Base-by-base conservation (phyloP, 805 yeast species). In the Ogataea glucozyma region DNA sequence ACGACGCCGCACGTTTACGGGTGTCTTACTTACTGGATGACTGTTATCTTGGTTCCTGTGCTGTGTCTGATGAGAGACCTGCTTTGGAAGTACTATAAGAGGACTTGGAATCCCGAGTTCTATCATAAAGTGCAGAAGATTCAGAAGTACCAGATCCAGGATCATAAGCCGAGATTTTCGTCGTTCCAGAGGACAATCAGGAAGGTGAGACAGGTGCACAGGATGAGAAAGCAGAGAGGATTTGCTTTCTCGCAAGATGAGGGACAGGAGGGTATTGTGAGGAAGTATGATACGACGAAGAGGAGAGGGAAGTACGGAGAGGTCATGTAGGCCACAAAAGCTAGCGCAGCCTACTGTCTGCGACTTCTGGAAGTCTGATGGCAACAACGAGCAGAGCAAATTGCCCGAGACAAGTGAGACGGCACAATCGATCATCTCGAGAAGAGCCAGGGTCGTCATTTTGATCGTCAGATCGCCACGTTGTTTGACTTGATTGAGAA, bases 141-240 rank as follows among this genome's bases (percentile, higher is more conserved):
- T 62, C 99, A 93, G 66, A 93, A 93, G 68, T 89, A 83, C 66
- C 90, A 91, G 57, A 86, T 89, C 48, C 91, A 86, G 48, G 97
- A 91, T 61, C 86, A 86, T 64, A 77, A 96, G 51, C 99, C 99
- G n/a, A 80, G 97, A 54, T 81, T 90, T 77, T 96, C 89, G 54
- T 95, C 90, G 51, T 93, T 93, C 74, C 99, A 93, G 65, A 89
- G 85, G 63, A 97, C 98, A 5, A 93, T 93, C 43, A 77, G 98
- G 60, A 93, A 89, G 61, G 98, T 93, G 18, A 83, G 99, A 66
- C 99, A 95, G 66, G 98, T 93, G 27, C 96, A 91, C 65, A 78
- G 99, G 65, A 91, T 93, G 87, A 86, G 95, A 62, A 93, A 93
- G 60, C 99, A 93, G 67, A 82, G 98, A 67, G 99, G 99, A 5